Evolutionary conservation across 345 rosid genomes (phyloP).

Genomic region (Cardamine resedifolia): DNA sequence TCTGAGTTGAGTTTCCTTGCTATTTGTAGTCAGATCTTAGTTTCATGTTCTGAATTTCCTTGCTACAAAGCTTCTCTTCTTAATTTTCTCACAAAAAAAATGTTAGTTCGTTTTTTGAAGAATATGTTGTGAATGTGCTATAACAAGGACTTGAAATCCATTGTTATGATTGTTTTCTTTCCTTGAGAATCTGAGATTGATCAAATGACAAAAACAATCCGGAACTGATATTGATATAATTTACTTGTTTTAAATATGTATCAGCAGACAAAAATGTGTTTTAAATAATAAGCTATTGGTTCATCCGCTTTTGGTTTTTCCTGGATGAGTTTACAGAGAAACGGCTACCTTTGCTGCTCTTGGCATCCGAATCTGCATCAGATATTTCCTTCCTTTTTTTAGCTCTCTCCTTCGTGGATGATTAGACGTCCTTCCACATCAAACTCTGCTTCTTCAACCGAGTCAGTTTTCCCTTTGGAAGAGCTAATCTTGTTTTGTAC

Average conservation of each 20-base stretch:
- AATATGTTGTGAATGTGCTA: too few relatives aligned
- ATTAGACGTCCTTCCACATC: constrained; percentile 80
- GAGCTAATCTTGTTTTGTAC: constrained; percentile 71
- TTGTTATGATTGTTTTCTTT: too few relatives aligned
- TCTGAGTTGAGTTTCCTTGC: too few relatives aligned
- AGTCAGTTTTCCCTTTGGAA: constrained; percentile 65
- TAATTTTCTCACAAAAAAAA: too few relatives aligned
- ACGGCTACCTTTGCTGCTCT: constrained; percentile 58
- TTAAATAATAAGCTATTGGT: constrained; percentile 18
- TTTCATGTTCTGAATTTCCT: too few relatives aligned
- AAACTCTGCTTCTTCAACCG: constrained; percentile 81
- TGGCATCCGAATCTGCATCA: constrained; percentile 50
- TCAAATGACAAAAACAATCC: not conserved
- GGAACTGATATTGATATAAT: too few relatives aligned
- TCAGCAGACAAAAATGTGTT: constrained; percentile 29
- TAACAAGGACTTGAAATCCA: too few relatives aligned
- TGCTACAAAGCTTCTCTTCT: too few relatives aligned
- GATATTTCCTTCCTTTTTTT: constrained; percentile 51
- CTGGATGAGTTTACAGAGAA: constrained; percentile 48
- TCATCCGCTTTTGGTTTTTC: constrained; percentile 65
- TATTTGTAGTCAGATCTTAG: too few relatives aligned
- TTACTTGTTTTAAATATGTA: too few relatives aligned
- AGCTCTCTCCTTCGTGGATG: constrained; percentile 56
- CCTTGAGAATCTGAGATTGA: not conserved
- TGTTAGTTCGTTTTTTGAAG: too few relatives aligned